These are phyloP conservation scores for Physaria fendleri DNA, from an alignment of 345 rosid genomes.

Conservation along the genomic window DNA sequence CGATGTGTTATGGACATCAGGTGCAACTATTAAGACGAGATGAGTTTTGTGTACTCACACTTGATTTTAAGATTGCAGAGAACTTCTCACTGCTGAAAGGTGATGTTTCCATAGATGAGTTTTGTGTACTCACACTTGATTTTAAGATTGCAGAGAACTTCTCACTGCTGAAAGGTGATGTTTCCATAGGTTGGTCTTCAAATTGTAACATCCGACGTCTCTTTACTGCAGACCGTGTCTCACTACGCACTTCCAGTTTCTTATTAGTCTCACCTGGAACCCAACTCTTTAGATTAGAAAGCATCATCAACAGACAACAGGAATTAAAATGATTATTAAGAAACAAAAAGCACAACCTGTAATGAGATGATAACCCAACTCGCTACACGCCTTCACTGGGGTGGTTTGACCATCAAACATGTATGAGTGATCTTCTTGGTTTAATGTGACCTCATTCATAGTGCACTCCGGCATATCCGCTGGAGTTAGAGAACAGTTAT, in stretches of 20 bases:
- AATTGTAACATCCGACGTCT: conserved; percentile 92
- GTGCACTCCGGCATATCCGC: conserved; percentile 24
- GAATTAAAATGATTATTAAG: background rate
- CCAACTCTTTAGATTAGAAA: conserved; percentile 14
- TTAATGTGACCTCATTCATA: conserved; percentile 52
- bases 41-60: conserved; percentile 35
- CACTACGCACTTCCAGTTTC: conserved; percentile 46
- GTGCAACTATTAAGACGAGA: background rate
- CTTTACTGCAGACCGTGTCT: conserved; percentile 52
- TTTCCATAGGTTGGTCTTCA: conserved; percentile 51
- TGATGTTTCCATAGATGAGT: conserved; percentile 36
- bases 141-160: conserved; percentile 56
- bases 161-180: conserved; percentile 53
- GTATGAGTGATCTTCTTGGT: conserved; percentile 75
- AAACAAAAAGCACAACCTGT: conserved; percentile 33
- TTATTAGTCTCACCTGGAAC: conserved; percentile 43
- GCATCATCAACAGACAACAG: background rate
- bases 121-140: conserved; percentile 48
- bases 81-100: conserved; percentile 55
- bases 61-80: conserved; percentile 63
- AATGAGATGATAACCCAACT: conserved; percentile 49
- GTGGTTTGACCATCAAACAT: conserved; percentile 80
- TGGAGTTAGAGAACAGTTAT: background rate
- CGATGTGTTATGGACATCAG: background rate
- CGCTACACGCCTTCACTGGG: conserved; percentile 81